These are phyloP conservation scores for Breynia disticha DNA, from an alignment of 441 rosid species.

Conservation along the genomic window DNA sequence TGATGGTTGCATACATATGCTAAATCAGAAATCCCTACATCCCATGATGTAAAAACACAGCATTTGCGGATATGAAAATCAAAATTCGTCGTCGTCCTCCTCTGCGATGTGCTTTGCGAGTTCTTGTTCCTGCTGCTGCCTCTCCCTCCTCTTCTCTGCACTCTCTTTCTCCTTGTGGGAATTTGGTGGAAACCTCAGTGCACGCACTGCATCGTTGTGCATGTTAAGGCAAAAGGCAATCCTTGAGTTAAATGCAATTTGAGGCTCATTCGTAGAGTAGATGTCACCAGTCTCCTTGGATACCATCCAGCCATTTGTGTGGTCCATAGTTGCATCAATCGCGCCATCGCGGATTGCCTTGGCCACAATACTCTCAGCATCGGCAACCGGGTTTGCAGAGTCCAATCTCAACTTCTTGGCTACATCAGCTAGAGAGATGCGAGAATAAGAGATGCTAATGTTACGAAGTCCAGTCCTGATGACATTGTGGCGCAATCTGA, in stretches of 20 bases:
- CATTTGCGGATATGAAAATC: not conserved
- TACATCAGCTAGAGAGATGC: conserved; percentile 59
- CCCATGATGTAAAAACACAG: too few species aligned
- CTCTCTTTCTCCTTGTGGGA: conserved; percentile 75
- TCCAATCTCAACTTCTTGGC: conserved; percentile 64
- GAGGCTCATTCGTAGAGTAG: conserved; percentile 71
- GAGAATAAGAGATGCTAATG: conserved; percentile 71
- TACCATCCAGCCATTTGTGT: conserved; percentile 55
- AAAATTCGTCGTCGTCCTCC: conserved; percentile 76
- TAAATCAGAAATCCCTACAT: too few species aligned
- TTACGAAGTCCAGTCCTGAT: conserved; percentile 68
- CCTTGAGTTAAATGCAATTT: conserved; percentile 59
- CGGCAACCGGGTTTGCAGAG: conserved; percentile 53
- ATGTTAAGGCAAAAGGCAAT: conserved; percentile 70
- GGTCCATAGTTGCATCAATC: conserved; percentile 66
- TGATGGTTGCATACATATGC: too few species aligned
- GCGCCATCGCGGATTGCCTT: conserved; percentile 77
- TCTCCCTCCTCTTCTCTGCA: conserved; percentile 71
- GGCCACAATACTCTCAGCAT: conserved; percentile 65
- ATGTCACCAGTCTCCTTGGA: conserved; percentile 71
- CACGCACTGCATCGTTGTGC: conserved; percentile 73
- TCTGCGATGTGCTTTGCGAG: conserved; percentile 74
- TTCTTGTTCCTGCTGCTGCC: conserved; percentile 71
- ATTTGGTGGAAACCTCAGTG: conserved; percentile 68
- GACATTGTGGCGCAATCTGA: conserved; percentile 65